A percentile compares a stretch with the other conserved stretches of the same genome.
phyloP scores from a whole-genome alignment of 2,329 filamentous ascomycete genomes.

The Leptographium flavum region DNA sequence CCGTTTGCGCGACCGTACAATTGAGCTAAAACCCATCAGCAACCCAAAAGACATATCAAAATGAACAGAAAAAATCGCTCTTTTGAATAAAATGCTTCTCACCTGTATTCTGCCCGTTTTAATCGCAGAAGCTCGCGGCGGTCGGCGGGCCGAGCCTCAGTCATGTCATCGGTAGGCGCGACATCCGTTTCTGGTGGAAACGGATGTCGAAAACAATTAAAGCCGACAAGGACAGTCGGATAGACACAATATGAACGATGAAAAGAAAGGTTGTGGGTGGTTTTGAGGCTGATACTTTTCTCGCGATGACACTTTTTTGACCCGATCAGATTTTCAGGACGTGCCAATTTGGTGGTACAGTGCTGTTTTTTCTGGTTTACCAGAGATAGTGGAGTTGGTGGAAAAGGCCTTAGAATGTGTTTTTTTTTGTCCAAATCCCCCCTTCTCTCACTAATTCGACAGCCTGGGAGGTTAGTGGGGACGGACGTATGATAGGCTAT shows the following conservation, averaged over 20 bases:
- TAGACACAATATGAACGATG: slow-evolving; percentile 18
- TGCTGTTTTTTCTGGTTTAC: slow-evolving; percentile 12
- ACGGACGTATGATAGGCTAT: neutral
- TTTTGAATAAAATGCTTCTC: slow-evolving; percentile 27
- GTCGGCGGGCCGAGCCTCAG: slow-evolving; percentile 54
- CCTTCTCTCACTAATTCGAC: slow-evolving; percentile 3
- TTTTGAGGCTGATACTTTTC: slow-evolving; percentile 15
- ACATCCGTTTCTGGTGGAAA: slow-evolving; percentile 56
- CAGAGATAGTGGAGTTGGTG: slow-evolving; percentile 10
- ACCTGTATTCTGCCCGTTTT: slow-evolving; percentile 50
- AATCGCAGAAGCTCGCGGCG: slow-evolving; percentile 51
- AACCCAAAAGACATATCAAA: slow-evolving; percentile 28
- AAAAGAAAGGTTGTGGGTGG: slow-evolving; percentile 21
- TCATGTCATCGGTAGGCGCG: slow-evolving; percentile 55
- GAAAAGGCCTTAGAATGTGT: neutral
- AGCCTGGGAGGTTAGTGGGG: slow-evolving; percentile 6
- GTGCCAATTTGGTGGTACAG: slow-evolving; percentile 7
- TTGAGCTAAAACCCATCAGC: slow-evolving; percentile 42
- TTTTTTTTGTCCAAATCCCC: neutral
- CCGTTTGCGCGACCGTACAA: slow-evolving; percentile 74
- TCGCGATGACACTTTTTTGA: slow-evolving; percentile 9
- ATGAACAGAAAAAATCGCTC: slow-evolving; percentile 34
- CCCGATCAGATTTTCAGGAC: slow-evolving; percentile 13
- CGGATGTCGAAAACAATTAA: slow-evolving; percentile 31
- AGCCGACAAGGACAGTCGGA: slow-evolving; percentile 20